Evolutionary conservation across 176 grass and related monocot genomes (phyloP).

Genomic region (maize (Zea mays)): Zm-B73-REFERENCE-NAM-5.0 NC_050096.1:11849001-11849500

Average conservation of each 20-base stretch:
- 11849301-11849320: slow-evolving; percentile 4
- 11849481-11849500: neutral
- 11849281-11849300: neutral
- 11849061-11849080: slow-evolving; percentile 85
- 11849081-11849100: slow-evolving; percentile 93
- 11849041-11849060: slow-evolving; percentile 76
- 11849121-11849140: slow-evolving; percentile 16
- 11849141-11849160: slow-evolving; percentile 10
- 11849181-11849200: neutral
- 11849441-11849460: slow-evolving; percentile 14
- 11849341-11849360: neutral
- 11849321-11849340: slow-evolving; percentile 5
- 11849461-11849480: neutral
- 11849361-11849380: neutral
- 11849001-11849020: slow-evolving; percentile 93
- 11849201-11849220: neutral
- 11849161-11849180: neutral
- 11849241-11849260: neutral
- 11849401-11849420: neutral
- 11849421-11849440: slow-evolving; percentile 13
- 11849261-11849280: neutral
- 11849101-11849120: slow-evolving; percentile 18
- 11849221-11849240: neutral
- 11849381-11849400: neutral
- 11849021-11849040: slow-evolving; percentile 87